Conservation (phyloP, 805 yeast species). For the Wickerhamomyces tratensis region DNA sequence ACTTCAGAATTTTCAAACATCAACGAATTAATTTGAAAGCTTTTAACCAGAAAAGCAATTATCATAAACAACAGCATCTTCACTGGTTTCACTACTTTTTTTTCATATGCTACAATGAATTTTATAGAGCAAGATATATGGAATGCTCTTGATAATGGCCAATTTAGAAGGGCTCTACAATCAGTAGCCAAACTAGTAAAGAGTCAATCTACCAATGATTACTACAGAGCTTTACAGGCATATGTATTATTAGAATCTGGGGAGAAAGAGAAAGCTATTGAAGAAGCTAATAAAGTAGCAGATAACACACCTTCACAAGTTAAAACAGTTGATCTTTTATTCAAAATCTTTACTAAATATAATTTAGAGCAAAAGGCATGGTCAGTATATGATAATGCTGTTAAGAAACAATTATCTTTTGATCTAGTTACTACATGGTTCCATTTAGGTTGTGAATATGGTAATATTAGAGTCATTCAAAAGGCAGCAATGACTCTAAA, state of each 20-base stretch:
- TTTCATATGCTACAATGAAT: too few species aligned
- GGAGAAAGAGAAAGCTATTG: slow-evolving; percentile 20
- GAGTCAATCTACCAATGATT: slow-evolving; percentile 48
- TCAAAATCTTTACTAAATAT: slow-evolving; percentile 31
- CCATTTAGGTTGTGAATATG: slow-evolving; percentile 34
- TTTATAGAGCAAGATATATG: too few species aligned
- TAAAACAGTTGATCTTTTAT: slow-evolving; percentile 38
- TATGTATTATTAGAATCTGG: slow-evolving; percentile 22
- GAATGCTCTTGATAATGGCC: too few species aligned
- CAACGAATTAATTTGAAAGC: too few species aligned
- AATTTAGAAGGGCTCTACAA: slow-evolving; percentile 31
- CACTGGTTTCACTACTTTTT: too few species aligned
- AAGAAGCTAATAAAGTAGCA: slow-evolving; percentile 12
- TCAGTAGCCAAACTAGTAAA: slow-evolving; percentile 37
- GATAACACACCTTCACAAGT: slow-evolving; percentile 43
- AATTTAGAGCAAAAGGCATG: slow-evolving; percentile 30
- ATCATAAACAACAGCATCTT: too few species aligned
- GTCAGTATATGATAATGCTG: slow-evolving; percentile 46
- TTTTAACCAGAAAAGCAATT: too few species aligned
- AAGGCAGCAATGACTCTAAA: slow-evolving; percentile 39
- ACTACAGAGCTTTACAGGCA: slow-evolving; percentile 28
- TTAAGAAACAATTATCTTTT: slow-evolving; percentile 44
- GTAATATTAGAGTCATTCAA: slow-evolving; percentile 43
- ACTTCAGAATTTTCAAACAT: too few species aligned
- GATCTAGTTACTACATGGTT: slow-evolving; percentile 49